A percentile compares a stretch with the other conserved stretches of the same genome.
These are phyloP conservation scores for Umbelopsis ramanniana DNA, from an alignment of 192 early-diverging fungal species.

Conservation along the genomic window DNA sequence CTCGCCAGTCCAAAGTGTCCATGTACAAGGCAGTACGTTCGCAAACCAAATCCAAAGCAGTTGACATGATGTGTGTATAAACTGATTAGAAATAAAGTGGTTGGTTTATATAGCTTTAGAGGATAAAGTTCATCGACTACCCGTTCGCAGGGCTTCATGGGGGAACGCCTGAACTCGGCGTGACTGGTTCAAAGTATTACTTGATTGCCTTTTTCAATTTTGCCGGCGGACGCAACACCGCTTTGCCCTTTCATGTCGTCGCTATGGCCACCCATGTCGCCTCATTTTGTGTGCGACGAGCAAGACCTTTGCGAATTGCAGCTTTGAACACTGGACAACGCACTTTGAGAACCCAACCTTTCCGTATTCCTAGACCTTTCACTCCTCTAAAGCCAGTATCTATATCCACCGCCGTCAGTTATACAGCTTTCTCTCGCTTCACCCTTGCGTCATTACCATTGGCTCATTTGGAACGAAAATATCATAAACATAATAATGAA, in stretches of 20 bases:
- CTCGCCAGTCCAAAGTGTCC: constrained; percentile 20
- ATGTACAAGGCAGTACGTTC: constrained; percentile 4
- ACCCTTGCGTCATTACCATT: background rate
- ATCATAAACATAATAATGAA: background rate
- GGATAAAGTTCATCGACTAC: constrained; percentile 1
- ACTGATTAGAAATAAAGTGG: background rate
- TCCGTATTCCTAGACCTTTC: background rate
- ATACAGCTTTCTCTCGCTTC: background rate
- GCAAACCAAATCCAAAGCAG: constrained; percentile 18
- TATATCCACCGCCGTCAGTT: constrained; percentile 7
- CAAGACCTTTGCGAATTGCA: background rate
- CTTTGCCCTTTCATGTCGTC: background rate
- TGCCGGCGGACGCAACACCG: background rate
- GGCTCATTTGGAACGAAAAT: constrained; percentile 15
- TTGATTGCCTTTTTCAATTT: background rate
- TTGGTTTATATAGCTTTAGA: background rate
- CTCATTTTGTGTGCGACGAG: background rate
- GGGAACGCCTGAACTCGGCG: too few species aligned
- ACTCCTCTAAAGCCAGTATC: background rate
- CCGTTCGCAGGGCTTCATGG: background rate
- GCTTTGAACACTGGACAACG: background rate
- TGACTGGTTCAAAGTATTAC: background rate
- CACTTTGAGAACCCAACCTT: background rate
- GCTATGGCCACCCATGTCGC: background rate
- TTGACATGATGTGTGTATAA: constrained; percentile 5